Conservation (phyloP, 2,329 filamentous ascomycete genomes). For the Fusarium coicis region DNA sequence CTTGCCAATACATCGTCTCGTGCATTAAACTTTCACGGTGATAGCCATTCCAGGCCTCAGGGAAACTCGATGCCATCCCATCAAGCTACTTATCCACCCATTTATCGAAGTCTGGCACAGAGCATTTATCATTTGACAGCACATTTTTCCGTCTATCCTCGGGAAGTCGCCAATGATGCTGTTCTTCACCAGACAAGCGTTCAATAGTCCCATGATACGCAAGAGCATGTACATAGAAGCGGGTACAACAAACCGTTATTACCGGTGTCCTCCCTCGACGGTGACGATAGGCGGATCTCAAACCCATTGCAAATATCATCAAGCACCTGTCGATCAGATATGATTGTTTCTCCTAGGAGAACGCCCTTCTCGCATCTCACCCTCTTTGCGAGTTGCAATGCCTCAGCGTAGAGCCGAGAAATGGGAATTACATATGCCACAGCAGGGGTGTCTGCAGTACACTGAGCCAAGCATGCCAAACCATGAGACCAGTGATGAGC, state of each 20-base stretch:
- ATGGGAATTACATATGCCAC: constrained; percentile 16
- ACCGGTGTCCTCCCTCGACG: constrained; percentile 10
- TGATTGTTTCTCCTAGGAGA: constrained; percentile 37
- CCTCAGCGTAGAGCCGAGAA: constrained; percentile 20
- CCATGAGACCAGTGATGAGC: constrained; percentile 40
- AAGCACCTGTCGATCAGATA: constrained; percentile 37
- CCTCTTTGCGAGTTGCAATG: not conserved
- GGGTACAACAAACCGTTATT: constrained; percentile 12
- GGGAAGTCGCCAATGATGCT: not conserved
- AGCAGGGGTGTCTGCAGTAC: constrained; percentile 33
- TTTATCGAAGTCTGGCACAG: constrained; percentile 7
- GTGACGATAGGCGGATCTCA: constrained; percentile 15
- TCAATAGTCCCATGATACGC: not conserved
- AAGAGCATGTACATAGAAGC: constrained; percentile 25
- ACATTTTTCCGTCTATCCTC: constrained; percentile 10
- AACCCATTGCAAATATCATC: constrained; percentile 39
- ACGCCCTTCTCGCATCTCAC: constrained; percentile 21
- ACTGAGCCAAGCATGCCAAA: constrained; percentile 38
- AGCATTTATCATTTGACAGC: constrained; percentile 16
- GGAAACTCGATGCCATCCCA: constrained; percentile 18
- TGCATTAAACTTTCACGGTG: constrained; percentile 28
- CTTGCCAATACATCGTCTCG: constrained; percentile 36
- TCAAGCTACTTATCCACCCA: constrained; percentile 4
- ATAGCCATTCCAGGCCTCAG: constrained; percentile 5
- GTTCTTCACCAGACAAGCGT: constrained; percentile 6